Percentiles rank a stretch among this genome's conserved stretches.
These are phyloP conservation scores for Aspergillus fijiensis DNA, from an alignment of 2,329 filamentous ascomycete species.

Conservation along the genomic window DNA sequence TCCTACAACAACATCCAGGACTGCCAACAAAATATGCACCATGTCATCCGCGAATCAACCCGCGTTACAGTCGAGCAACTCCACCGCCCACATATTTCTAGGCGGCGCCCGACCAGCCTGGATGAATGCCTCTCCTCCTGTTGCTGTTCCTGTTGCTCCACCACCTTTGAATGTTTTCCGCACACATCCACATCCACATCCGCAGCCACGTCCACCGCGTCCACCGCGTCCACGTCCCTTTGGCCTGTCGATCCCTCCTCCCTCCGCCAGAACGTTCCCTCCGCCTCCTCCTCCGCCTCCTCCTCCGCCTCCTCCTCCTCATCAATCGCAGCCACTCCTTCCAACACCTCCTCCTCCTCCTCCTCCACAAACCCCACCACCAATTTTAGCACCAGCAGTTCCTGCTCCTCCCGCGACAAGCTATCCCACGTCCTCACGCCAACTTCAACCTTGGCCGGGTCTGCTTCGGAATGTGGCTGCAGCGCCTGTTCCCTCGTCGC, in stretches of 20 bases:
- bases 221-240: not conserved
- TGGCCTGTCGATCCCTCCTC: not conserved
- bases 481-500: constrained; percentile 4
- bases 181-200: not conserved
- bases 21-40: not conserved
- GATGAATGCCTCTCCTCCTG: constrained; percentile 30
- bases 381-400: constrained; percentile 1
- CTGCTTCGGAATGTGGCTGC: not conserved
- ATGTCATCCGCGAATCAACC: not conserved
- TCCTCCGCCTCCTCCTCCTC: not conserved
- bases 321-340: not conserved
- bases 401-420: constrained; percentile 9
- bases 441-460: not conserved
- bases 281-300: not conserved
- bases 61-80: constrained; percentile 34
- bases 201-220: not conserved
- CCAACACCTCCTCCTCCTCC: constrained; percentile 1
- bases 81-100: constrained; percentile 42
- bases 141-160: not conserved
- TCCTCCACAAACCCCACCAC: constrained; percentile 5
- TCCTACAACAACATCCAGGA: too few species aligned
- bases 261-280: not conserved
- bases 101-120: constrained; percentile 40
- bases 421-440: constrained; percentile 13
- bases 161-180: not conserved